phyloP scores from a whole-genome alignment of 2,329 filamentous ascomycete species.

The Exophiala alcalophila region DNA sequence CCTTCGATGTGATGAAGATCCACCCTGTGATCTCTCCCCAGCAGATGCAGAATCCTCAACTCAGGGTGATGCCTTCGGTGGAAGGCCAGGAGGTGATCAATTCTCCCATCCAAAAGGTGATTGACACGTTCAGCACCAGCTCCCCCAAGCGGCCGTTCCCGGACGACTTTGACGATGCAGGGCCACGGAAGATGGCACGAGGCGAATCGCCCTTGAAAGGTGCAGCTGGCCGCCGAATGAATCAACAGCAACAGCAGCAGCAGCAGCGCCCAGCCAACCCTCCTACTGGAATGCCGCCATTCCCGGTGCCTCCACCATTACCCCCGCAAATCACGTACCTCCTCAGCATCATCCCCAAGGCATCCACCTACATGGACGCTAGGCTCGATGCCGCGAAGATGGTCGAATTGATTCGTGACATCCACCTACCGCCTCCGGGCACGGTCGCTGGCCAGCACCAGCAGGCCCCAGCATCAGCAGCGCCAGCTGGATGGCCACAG shows the following conservation, averaged over 20 bases:
- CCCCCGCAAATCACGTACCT: slow-evolving; percentile 64
- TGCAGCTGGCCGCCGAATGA: slow-evolving; percentile 77
- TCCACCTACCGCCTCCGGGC: slow-evolving; percentile 53
- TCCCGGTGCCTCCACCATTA: slow-evolving; percentile 60
- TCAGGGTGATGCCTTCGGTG: slow-evolving; percentile 41
- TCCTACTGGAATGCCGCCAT: slow-evolving; percentile 49
- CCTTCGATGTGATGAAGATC: slow-evolving; percentile 78
- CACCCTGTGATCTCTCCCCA: slow-evolving; percentile 79
- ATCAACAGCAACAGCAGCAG: slow-evolving; percentile 53
- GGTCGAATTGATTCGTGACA: slow-evolving; percentile 64
- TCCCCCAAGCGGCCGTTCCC: slow-evolving; percentile 59
- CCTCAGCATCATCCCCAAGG: slow-evolving; percentile 70
- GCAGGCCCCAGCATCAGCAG: slow-evolving; percentile 16
- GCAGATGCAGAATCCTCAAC: slow-evolving; percentile 67
- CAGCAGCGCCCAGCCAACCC: slow-evolving; percentile 35
- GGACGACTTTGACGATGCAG: slow-evolving; percentile 71
- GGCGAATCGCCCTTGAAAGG: slow-evolving; percentile 93
- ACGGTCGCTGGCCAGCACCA: slow-evolving; percentile 32
- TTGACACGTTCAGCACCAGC: slow-evolving; percentile 37
- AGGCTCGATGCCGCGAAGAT: slow-evolving; percentile 69
- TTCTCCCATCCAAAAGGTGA: slow-evolving; percentile 38
- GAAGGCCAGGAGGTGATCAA: slow-evolving; percentile 31
- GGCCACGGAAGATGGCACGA: slow-evolving; percentile 80
- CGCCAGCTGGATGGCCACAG: slow-evolving; percentile 31
- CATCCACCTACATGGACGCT: slow-evolving; percentile 67